phyloP scores from a whole-genome alignment of 495 filamentous ascomycete genomes.

The Darksidea phi region DNA sequence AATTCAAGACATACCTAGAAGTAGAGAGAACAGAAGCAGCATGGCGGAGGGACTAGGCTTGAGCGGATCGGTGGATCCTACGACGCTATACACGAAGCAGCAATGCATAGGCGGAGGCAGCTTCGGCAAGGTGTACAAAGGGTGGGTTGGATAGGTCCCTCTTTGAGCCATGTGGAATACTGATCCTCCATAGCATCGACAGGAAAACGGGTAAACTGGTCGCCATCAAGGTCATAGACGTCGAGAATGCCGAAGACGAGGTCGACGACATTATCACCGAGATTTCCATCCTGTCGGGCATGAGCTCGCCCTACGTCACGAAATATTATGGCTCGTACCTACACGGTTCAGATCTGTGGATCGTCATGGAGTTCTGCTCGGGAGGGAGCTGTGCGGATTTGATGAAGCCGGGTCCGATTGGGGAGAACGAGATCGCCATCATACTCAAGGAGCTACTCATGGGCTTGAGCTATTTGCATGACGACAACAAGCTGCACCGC shows the following conservation, averaged over 20 bases:
- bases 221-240: conserved; percentile 95
- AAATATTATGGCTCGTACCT: conserved; percentile 96
- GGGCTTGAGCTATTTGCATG: conserved; percentile 89
- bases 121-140: conserved; percentile 96
- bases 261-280: conserved; percentile 99
- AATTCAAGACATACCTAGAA: neutral
- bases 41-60: conserved; percentile 16
- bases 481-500: conserved; percentile 91
- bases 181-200: conserved; percentile 65
- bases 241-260: conserved; percentile 97
- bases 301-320: conserved; percentile 91
- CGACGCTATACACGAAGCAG: conserved; percentile 87
- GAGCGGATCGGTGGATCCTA: conserved; percentile 59
- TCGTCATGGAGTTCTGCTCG: conserved; percentile 93
- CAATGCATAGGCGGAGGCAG: conserved; percentile 89
- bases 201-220: conserved; percentile 80
- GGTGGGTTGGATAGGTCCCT: conserved; percentile 52
- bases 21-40: neutral
- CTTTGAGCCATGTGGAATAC: conserved; percentile 15
- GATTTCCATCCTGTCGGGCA: conserved; percentile 91
- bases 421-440: conserved; percentile 91
- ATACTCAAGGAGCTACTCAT: conserved; percentile 85
- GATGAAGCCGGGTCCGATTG: conserved; percentile 87
- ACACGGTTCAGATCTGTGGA: conserved; percentile 95
- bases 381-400: conserved; percentile 90